phyloP scores from a whole-genome alignment of 2,329 filamentous ascomycete species.

The Fusarium algeriense region DNA sequence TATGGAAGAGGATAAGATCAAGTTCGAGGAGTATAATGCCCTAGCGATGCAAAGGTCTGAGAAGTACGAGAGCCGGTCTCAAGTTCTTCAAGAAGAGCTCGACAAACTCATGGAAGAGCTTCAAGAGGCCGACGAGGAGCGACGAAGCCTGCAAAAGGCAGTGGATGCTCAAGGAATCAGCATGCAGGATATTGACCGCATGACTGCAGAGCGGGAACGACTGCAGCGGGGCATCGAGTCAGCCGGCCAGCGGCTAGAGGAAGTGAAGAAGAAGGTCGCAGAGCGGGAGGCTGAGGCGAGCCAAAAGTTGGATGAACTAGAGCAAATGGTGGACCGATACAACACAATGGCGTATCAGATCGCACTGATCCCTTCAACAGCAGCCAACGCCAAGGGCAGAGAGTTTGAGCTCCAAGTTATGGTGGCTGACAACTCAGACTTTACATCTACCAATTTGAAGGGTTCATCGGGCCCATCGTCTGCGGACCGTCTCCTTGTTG shows the following conservation, averaged over 20 bases:
- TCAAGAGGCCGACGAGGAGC: constrained; percentile 84
- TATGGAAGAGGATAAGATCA: constrained; percentile 91
- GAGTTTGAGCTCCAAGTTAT: constrained; percentile 88
- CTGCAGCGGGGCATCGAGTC: constrained; percentile 90
- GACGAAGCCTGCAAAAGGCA: constrained; percentile 80
- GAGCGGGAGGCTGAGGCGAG: constrained; percentile 92
- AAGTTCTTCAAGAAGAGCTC: constrained; percentile 87
- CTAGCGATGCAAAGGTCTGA: constrained; percentile 86
- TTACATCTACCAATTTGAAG: constrained; percentile 72
- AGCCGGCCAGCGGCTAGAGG: constrained; percentile 81
- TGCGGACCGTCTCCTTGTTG: constrained; percentile 83
- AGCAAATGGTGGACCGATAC: constrained; percentile 88
- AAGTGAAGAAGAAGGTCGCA: constrained; percentile 82
- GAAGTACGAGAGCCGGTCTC: constrained; percentile 85
- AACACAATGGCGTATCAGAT: constrained; percentile 96
- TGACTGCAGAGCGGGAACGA: constrained; percentile 94
- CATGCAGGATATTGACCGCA: constrained; percentile 98
- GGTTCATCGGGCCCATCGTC: constrained; percentile 55
- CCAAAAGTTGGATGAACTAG: constrained; percentile 89
- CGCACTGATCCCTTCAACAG: constrained; percentile 86
- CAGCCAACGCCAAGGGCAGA: constrained; percentile 84
- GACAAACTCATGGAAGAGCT: constrained; percentile 82
- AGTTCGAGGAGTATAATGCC: constrained; percentile 95
- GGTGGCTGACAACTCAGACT: constrained; percentile 83
- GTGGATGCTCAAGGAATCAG: constrained; percentile 96